Conservation (phyloP, 345 rosid genomes). For the Durio zibethinus region DNA sequence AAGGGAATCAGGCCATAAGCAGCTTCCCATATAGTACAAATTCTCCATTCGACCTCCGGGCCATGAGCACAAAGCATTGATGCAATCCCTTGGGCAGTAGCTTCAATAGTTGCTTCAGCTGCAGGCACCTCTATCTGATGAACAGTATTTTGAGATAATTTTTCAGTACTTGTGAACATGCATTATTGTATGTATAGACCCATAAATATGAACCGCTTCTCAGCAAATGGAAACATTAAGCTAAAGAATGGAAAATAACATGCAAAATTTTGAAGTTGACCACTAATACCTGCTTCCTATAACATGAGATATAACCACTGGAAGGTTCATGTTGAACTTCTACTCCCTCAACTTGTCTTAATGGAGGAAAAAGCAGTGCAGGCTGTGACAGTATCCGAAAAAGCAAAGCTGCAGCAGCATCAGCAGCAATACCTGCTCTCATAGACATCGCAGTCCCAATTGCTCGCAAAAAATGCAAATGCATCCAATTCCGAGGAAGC, state of each 20-base stretch:
- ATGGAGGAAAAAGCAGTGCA: conserved; percentile 92
- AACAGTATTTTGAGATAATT: conserved; percentile 18
- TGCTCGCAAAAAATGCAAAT: conserved; percentile 96
- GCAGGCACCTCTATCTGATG: conserved; percentile 90
- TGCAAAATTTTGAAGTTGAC: conserved; percentile 3
- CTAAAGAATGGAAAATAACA: neutral
- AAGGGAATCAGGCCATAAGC: conserved; percentile 94
- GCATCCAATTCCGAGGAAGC: conserved; percentile 99
- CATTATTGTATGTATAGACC: neutral
- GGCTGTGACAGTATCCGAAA: conserved; percentile 93
- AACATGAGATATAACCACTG: conserved; percentile 71
- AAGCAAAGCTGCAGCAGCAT: conserved; percentile 97
- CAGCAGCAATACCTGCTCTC: conserved; percentile 98
- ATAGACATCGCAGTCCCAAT: conserved; percentile 98
- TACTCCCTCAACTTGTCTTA: conserved; percentile 87
- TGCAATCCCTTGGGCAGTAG: conserved; percentile 99
- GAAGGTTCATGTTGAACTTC: conserved; percentile 68
- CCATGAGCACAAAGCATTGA: conserved; percentile 99
- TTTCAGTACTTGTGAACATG: neutral
- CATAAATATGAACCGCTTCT: neutral
- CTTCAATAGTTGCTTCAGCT: conserved; percentile 96
- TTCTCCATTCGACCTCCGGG: conserved; percentile 99
- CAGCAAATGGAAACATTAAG: conserved; percentile 3
- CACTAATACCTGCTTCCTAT: conserved; percentile 71
- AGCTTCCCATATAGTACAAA: conserved; percentile 99